Evolutionary conservation across 768 basidiomycete species (phyloP).

Genomic region (Amanita phalloides): DNA sequence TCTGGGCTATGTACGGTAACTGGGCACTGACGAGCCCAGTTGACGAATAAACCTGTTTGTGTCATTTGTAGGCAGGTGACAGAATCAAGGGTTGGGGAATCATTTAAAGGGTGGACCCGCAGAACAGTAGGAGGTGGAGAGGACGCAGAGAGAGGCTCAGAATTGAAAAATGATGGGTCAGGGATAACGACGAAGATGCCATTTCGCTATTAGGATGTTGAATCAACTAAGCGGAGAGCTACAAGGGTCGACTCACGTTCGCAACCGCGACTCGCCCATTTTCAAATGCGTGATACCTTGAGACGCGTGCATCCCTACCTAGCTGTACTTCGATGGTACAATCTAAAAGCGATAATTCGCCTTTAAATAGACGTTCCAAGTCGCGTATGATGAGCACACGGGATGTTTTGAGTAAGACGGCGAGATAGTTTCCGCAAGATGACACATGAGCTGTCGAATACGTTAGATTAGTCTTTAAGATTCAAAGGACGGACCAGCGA

Average conservation of each 20-base stretch:
- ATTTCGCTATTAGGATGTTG: slow-evolving; percentile 13
- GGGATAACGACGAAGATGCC: slow-evolving; percentile 23
- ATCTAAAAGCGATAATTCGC: slow-evolving; percentile 19
- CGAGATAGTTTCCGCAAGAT: slow-evolving; percentile 36
- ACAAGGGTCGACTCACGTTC: slow-evolving; percentile 26
- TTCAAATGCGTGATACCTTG: slow-evolving; percentile 40
- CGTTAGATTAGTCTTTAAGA: neutral
- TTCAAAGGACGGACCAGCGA: slow-evolving; percentile 26
- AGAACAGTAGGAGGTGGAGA: slow-evolving; percentile 21
- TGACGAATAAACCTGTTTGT: slow-evolving; percentile 39
- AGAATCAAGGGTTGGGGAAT: slow-evolving; percentile 15
- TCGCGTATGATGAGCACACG: slow-evolving; percentile 30
- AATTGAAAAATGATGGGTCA: slow-evolving; percentile 8
- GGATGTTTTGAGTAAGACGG: slow-evolving; percentile 25
- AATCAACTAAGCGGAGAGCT: neutral
- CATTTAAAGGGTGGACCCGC: slow-evolving; percentile 11
- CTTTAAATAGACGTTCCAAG: slow-evolving; percentile 26
- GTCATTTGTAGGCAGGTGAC: slow-evolving; percentile 49
- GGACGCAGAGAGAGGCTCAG: neutral
- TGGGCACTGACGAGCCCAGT: slow-evolving; percentile 21
- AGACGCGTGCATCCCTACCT: slow-evolving; percentile 18
- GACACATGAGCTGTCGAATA: slow-evolving; percentile 31
- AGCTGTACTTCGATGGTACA: slow-evolving; percentile 29
- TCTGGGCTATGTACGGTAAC: neutral
- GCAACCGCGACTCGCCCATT: slow-evolving; percentile 33